A percentile compares a stretch with the other conserved stretches of the same genome.
These are phyloP conservation scores for Syzygium grande DNA, from an alignment of 345 rosid genomes.

Conservation along the genomic window DNA sequence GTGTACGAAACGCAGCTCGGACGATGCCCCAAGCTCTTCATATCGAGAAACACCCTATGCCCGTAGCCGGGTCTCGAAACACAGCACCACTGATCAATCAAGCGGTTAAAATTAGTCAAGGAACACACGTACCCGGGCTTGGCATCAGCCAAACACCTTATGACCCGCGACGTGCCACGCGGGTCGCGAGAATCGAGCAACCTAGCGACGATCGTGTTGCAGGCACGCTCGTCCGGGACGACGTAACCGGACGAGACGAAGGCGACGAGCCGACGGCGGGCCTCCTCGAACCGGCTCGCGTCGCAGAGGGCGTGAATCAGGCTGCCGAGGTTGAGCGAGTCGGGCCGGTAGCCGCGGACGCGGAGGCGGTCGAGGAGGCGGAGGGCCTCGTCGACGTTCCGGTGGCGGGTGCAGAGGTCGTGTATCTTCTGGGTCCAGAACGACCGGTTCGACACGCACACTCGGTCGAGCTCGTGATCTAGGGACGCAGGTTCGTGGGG, in stretches of 20 bases:
- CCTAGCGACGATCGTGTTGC: slow-evolving; percentile 62
- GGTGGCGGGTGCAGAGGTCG: slow-evolving; percentile 31
- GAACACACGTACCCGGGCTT: slow-evolving; percentile 65
- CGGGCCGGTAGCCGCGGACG: slow-evolving; percentile 21
- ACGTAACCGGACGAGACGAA: slow-evolving; percentile 28
- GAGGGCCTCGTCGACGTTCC: slow-evolving; percentile 9
- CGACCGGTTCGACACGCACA: slow-evolving; percentile 23
- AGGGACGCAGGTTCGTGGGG: background rate
- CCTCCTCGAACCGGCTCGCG: slow-evolving; percentile 49
- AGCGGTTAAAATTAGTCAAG: slow-evolving; percentile 61
- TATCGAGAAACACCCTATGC: slow-evolving; percentile 48
- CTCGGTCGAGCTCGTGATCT: background rate
- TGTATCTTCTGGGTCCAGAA: slow-evolving; percentile 58
- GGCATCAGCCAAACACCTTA: slow-evolving; percentile 29
- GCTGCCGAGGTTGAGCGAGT: slow-evolving; percentile 56
- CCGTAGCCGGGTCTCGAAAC: slow-evolving; percentile 30
- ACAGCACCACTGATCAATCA: slow-evolving; percentile 59
- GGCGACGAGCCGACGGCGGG: slow-evolving; percentile 44
- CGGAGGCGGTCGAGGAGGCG: slow-evolving; percentile 17
- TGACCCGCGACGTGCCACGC: slow-evolving; percentile 22
- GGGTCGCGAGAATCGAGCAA: slow-evolving; percentile 55
- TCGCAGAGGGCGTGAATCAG: slow-evolving; percentile 69
- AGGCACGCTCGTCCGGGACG: slow-evolving; percentile 64
- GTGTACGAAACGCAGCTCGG: slow-evolving; percentile 70
- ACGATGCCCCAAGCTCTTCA: slow-evolving; percentile 50